Conservation (phyloP, 106 monocot species). For the Hemerocallis citrina region DNA sequence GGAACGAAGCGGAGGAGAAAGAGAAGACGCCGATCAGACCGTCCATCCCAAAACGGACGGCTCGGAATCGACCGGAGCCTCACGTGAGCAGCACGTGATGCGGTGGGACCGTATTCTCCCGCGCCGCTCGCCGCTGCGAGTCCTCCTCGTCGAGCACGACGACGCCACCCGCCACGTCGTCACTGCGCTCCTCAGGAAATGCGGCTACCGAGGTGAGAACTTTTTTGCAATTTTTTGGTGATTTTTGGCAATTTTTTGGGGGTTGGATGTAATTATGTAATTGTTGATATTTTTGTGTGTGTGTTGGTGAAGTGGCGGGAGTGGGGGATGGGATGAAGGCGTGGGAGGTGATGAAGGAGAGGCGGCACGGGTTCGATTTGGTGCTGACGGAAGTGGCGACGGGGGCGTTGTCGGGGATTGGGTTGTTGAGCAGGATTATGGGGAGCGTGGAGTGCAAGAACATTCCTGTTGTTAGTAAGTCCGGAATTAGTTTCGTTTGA, state of each 20-base stretch:
- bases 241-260: not conserved
- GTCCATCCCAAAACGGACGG: not conserved
- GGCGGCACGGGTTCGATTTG: slow-evolving; percentile 49
- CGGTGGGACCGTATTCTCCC: slow-evolving; percentile 54
- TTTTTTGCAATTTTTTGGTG: not conserved
- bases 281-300: not conserved
- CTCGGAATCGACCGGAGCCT: not conserved
- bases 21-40: not conserved
- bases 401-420: slow-evolving; percentile 71
- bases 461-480: slow-evolving; percentile 84
- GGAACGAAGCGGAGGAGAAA: not conserved
- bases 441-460: slow-evolving; percentile 48
- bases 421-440: slow-evolving; percentile 50
- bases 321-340: slow-evolving; percentile 81
- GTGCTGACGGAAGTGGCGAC: slow-evolving; percentile 67
- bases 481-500: no score
- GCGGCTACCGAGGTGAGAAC: slow-evolving; percentile 35
- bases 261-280: not conserved
- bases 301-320: slow-evolving; percentile 36
- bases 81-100: slow-evolving; percentile 12
- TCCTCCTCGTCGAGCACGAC: slow-evolving; percentile 59
- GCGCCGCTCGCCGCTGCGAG: slow-evolving; percentile 30
- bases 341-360: slow-evolving; percentile 70
- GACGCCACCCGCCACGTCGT: slow-evolving; percentile 59
- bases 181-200: slow-evolving; percentile 53